These are phyloP conservation scores for Penicillium coprophilum DNA, from an alignment of 495 filamentous ascomycete species.

Conservation along the genomic window DNA sequence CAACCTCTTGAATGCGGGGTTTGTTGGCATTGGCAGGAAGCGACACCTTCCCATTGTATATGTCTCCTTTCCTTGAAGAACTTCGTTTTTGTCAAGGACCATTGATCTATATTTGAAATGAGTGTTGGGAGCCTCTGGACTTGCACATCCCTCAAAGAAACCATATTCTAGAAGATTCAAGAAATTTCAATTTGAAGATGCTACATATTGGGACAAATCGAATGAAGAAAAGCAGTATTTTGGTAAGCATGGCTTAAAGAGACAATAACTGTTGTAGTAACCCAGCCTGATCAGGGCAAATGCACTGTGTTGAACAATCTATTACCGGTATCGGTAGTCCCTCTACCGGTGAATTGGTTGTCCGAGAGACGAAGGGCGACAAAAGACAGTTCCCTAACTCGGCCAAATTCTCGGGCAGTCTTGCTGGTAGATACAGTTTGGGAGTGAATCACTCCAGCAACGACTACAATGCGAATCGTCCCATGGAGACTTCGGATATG, in stretches of 20 bases:
- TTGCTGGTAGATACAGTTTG: conserved; percentile 32
- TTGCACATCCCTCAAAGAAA: too few relatives aligned
- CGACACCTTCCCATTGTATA: neutral
- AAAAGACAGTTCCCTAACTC: conserved; percentile 35
- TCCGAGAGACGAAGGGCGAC: conserved; percentile 55
- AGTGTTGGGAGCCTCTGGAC: too few relatives aligned
- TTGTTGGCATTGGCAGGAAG: neutral
- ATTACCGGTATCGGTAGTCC: conserved; percentile 58
- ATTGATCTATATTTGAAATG: too few relatives aligned
- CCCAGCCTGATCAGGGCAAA: conserved; percentile 11
- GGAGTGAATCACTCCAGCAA: conserved; percentile 57
- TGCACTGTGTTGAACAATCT: conserved; percentile 57
- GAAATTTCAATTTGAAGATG: too few relatives aligned
- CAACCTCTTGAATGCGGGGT: neutral
- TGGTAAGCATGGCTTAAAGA: too few relatives aligned
- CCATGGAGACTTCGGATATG: conserved; percentile 47
- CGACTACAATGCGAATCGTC: conserved; percentile 52
- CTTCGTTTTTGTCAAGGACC: too few relatives aligned
- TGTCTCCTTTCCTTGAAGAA: too few relatives aligned
- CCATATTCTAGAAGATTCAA: too few relatives aligned
- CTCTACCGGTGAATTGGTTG: conserved; percentile 54
- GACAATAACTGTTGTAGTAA: neutral
- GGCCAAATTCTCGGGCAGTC: conserved; percentile 28
- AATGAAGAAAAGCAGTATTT: too few relatives aligned
- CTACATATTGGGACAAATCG: too few relatives aligned